Evolutionary conservation across 1,139 yeast genomes (phyloP).

Genomic region (Sugiyamaella castrensis): DNA sequence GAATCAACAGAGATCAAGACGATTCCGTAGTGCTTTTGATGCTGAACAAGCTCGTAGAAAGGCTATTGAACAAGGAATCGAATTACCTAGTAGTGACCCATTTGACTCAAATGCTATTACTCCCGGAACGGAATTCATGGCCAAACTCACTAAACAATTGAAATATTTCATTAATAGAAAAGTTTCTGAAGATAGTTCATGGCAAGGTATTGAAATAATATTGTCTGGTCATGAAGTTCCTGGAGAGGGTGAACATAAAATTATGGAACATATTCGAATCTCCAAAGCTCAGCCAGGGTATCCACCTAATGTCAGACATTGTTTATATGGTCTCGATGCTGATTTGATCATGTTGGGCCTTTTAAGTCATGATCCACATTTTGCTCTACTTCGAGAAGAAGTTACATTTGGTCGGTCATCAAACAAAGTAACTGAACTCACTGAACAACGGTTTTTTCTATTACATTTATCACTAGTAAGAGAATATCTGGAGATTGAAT

Average conservation of each 20-base stretch:
- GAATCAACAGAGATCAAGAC: conserved; percentile 96
- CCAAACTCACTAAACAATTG: conserved; percentile 73
- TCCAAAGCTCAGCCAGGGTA: conserved; percentile 83
- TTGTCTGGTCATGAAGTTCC: conserved; percentile 97
- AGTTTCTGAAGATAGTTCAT: conserved; percentile 79
- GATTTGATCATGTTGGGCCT: conserved; percentile 94
- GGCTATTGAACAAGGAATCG: conserved; percentile 61
- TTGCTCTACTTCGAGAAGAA: conserved; percentile 91
- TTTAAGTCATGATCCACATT: conserved; percentile 95
- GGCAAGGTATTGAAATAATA: conserved; percentile 81
- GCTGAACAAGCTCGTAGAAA: conserved; percentile 70
- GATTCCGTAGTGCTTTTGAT: conserved; percentile 93
- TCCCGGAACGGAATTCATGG: conserved; percentile 99
- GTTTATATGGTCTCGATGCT: conserved; percentile 96
- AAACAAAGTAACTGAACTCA: conserved; percentile 53
- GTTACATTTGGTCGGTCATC: conserved; percentile 73
- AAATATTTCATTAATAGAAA: conserved; percentile 90
- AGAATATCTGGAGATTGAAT: conserved; percentile 87
- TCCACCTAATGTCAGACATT: conserved; percentile 85
- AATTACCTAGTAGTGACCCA: conserved; percentile 56
- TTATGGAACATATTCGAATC: conserved; percentile 88
- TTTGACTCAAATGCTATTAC: conserved; percentile 94
- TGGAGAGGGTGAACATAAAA: conserved; percentile 98
- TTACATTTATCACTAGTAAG: conserved; percentile 83
- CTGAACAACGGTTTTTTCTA: conserved; percentile 76